Evolutionary conservation across 176 grass and related monocot genomes (phyloP).

Genomic region (Triticum turgidum): DNA sequence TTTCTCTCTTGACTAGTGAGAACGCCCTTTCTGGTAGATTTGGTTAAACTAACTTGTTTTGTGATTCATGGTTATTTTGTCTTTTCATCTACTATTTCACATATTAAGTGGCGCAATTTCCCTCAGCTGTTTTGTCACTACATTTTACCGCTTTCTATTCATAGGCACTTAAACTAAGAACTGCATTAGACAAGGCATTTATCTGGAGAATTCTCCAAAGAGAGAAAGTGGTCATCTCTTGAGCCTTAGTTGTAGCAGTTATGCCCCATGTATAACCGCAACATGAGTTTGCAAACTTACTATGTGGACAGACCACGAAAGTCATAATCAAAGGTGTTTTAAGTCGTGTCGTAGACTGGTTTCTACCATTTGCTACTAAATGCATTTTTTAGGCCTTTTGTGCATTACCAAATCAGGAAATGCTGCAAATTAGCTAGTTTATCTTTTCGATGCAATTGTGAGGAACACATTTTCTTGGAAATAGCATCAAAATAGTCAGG

Average conservation of each 20-base stretch:
- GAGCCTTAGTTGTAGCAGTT: neutral
- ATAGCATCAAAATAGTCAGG: neutral
- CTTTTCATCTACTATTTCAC: neutral
- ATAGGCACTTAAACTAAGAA: neutral
- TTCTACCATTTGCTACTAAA: neutral
- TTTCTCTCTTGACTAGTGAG: neutral
- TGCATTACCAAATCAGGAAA: neutral
- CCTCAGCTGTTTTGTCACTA: neutral
- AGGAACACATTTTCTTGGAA: neutral
- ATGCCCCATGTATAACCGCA: neutral
- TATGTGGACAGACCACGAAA: neutral
- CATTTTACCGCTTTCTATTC: neutral
- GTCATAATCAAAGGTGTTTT: neutral
- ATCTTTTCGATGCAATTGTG: neutral
- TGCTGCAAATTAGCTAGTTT: neutral
- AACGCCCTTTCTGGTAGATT: neutral
- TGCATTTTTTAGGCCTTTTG: neutral
- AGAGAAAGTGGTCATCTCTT: neutral
- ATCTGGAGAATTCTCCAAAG: neutral
- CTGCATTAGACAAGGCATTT: neutral
- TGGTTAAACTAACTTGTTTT: constrained; percentile 1
- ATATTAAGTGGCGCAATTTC: neutral
- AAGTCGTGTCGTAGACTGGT: neutral
- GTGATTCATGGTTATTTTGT: neutral
- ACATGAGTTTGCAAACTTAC: neutral